Conservation (phyloP, 495 filamentous ascomycete species). For the Sphaerosporella brunnea region DNA sequence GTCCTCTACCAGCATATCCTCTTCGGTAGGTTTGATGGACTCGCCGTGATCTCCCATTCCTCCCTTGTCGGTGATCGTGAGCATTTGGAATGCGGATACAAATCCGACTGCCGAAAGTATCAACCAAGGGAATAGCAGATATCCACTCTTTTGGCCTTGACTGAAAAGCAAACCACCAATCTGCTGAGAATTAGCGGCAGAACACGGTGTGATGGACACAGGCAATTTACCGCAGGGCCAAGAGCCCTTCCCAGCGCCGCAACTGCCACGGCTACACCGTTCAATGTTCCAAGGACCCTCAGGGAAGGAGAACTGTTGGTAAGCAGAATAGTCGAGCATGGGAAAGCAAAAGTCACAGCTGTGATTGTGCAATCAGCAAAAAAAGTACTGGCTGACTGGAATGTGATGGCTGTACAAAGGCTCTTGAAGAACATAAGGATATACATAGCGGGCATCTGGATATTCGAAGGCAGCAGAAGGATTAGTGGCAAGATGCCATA, state of each 20-base stretch:
- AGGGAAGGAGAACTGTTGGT: neutral
- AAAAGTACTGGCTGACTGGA: too few relatives aligned
- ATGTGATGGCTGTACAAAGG: too few relatives aligned
- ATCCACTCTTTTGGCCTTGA: neutral
- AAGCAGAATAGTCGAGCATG: constrained; percentile 29
- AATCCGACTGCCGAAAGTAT: neutral
- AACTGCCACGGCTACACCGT: neutral
- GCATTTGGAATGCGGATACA: neutral
- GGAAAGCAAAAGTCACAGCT: constrained; percentile 67
- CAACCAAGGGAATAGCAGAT: neutral
- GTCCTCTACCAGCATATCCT: neutral
- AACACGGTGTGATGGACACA: neutral
- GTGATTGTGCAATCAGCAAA: too few relatives aligned
- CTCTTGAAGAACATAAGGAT: constrained; percentile 49
- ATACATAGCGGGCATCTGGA: constrained; percentile 31
- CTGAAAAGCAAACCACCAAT: neutral
- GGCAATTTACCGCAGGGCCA: neutral
- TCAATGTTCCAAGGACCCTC: neutral
- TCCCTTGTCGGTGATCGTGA: neutral
- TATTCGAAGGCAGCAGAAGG: constrained; percentile 11
- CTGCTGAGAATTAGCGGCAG: neutral
- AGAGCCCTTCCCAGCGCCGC: neutral
- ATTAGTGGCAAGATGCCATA: constrained; percentile 48
- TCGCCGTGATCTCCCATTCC: neutral
- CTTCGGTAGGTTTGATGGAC: neutral